Conservation (phyloP, 1,284 basidiomycete genomes). For the Microbotryum violaceum region DNA sequence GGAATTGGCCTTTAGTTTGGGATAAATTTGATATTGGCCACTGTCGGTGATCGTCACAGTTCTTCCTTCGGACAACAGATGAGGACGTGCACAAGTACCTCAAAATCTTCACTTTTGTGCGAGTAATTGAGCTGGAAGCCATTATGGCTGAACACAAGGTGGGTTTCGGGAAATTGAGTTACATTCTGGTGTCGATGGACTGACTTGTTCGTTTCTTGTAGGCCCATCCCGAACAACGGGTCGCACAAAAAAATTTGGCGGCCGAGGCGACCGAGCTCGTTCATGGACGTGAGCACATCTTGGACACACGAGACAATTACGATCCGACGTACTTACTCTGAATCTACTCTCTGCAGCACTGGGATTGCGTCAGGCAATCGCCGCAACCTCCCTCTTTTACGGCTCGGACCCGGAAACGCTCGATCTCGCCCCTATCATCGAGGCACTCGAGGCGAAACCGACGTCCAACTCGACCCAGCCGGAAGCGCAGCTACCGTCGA, state of each 20-base stretch:
- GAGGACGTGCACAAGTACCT: slow-evolving; percentile 74
- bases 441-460: slow-evolving; percentile 55
- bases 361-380: slow-evolving; percentile 51
- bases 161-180: slow-evolving; percentile 16
- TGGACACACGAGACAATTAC: background rate
- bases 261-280: slow-evolving; percentile 80
- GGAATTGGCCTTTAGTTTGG: background rate
- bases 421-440: slow-evolving; percentile 48
- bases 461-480: slow-evolving; percentile 49
- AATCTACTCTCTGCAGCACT: slow-evolving; percentile 35
- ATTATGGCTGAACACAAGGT: slow-evolving; percentile 58
- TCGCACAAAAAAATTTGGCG: slow-evolving; percentile 72
- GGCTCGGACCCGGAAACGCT: slow-evolving; percentile 48
- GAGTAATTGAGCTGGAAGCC: slow-evolving; percentile 53
- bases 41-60: slow-evolving; percentile 50
- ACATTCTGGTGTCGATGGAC: no score
- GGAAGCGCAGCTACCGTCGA: slow-evolving; percentile 47
- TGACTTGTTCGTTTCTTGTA: slow-evolving; percentile 1
- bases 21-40: slow-evolving; percentile 7
- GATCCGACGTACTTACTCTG: background rate
- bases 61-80: slow-evolving; percentile 77
- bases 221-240: slow-evolving; percentile 51
- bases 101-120: slow-evolving; percentile 72
- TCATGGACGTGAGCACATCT: slow-evolving; percentile 57
- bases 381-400: slow-evolving; percentile 58